Conservation (phyloP, 106 monocot genomes). For the Dioscorea zingiberensis region DNA sequence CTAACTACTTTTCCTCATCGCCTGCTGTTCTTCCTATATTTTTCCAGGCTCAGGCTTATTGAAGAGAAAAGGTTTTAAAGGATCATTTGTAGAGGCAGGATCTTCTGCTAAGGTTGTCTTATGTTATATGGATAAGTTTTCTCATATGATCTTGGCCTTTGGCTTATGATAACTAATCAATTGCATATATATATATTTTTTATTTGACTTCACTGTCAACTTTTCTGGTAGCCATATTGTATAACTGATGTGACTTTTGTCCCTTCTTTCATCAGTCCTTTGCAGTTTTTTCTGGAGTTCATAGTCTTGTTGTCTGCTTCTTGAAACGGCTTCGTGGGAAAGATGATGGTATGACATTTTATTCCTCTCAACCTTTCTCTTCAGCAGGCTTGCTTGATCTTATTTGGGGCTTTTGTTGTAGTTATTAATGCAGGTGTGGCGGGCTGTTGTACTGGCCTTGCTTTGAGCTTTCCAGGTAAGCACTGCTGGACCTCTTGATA, state of each 20-base stretch:
- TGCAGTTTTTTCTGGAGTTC: conserved; percentile 90
- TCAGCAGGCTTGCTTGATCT: not conserved
- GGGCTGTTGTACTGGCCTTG: conserved; percentile 95
- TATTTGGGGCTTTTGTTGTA: conserved; percentile 21
- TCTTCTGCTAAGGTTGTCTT: conserved; percentile 78
- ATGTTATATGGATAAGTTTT: not conserved
- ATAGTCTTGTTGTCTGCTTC: conserved; percentile 80
- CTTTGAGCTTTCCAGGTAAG: conserved; percentile 86
- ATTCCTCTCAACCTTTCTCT: not conserved
- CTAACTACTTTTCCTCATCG: not conserved
- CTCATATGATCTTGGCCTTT: not conserved
- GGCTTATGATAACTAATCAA: no score
- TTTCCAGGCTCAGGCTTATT: conserved; percentile 66
- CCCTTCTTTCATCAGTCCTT: conserved; percentile 53
- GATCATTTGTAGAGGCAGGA: conserved; percentile 80
- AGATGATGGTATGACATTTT: conserved; percentile 69
- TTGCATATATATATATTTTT: not conserved
- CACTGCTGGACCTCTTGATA: not conserved
- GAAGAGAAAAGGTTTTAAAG: conserved; percentile 78
- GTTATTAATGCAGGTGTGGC: conserved; percentile 90
- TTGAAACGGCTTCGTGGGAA: conserved; percentile 83
- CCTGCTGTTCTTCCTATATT: not conserved
- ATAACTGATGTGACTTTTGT: conserved; percentile 1
- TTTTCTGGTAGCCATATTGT: not conserved
- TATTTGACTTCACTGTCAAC: not conserved